Base-by-base conservation (phyloP, 345 rosid species). In the Mallotus nudiflorus region DNA sequence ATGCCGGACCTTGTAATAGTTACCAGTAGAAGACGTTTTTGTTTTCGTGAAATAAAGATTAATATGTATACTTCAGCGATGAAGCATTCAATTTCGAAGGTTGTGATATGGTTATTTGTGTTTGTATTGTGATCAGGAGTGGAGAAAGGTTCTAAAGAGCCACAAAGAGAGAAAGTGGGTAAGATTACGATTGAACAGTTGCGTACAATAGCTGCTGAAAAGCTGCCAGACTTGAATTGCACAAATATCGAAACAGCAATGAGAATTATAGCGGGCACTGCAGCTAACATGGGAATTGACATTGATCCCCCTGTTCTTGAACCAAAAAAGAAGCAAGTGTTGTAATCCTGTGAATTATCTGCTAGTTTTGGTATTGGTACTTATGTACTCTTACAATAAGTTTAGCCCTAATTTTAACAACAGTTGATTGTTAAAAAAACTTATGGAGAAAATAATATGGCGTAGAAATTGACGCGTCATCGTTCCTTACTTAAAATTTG, bases 231-330 rank as follows among this genome's bases (percentile, higher is more conserved):
- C 71, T 75, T 91, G 76, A 93, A 91, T 72, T 91, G 98, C 74
- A 82, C 79, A 0, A 84, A 80, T 16, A 72, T 93, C 60, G 98
- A 91, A 73, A 89, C 98, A 5, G 98, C 97, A 9, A 91, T 87
- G 96, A 88, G 97, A 81, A 81, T 89, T 64, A 90, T 91, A 73
- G 98, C 98, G 3, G 97, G 98, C 31, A 93, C 98, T 12, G 96
- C 98, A 19, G 93, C 92, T 65, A 93, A 91, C 66, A 93, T 93
- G 97, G 98, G 97, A 54, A 89, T 91, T 25, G 89, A 91, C 44
- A 65, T 91, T 1, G 97, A 93, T 66, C 98, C 98, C 40, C 97
- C 97, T 6, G 71, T 93, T 87, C 98, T 93, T 66, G 89, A 86
- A 77, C 85, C 86, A 68, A 93, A 85, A 68, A 70, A 76, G 87